Base-by-base conservation (phyloP, 495 filamentous ascomycete species). In the Penicillium alfredii region DNA sequence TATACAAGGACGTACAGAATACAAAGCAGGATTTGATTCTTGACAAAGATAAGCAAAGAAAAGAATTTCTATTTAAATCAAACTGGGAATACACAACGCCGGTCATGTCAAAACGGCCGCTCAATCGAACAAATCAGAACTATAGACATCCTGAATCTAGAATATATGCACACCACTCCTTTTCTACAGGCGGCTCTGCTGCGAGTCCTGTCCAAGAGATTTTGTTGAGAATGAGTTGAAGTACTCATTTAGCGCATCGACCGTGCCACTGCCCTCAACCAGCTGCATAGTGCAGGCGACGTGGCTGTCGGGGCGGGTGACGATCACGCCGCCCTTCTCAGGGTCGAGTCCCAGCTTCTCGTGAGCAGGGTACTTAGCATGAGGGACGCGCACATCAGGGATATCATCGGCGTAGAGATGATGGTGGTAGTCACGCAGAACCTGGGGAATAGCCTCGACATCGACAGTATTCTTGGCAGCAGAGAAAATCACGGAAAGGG, bases 331-430 rank as follows among this genome's bases (percentile, higher is more conserved):
- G 14, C 87, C 88, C 49, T 64, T 73, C 38, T 82, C 79, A 47
- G 80, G 61, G 45, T 84, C 73, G 15, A 94, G 57, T 0, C 88
- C 88, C 70, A 93, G 83, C 73, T 90, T 93, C 31, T 82, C 78
- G 66, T 95, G 88, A 16, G 87, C 86, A 7, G 84, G 69, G 17
- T 79, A 85, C 40, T 64, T 65, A 12, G 82, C 81, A 29, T 80
- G 64, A 0, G 82, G 82, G 1, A 84, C 79, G 8, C 75, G 67
- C 27, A 71, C 63, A 56, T 90, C 84, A 71, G 80, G 82, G 26
- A 85, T 72, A 60, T 93, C 84, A 46, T 94, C 88, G 4, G 86
- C 82, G 51, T 93, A 94, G 29, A 94, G 72, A 56, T 92, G 82
- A 47, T 88, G 77, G 43, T 79, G 69, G 63, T 94, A 94, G 35